Evolutionary conservation across 83 land plant species (phyloP).

Genomic region (Picea mariana): DNA sequence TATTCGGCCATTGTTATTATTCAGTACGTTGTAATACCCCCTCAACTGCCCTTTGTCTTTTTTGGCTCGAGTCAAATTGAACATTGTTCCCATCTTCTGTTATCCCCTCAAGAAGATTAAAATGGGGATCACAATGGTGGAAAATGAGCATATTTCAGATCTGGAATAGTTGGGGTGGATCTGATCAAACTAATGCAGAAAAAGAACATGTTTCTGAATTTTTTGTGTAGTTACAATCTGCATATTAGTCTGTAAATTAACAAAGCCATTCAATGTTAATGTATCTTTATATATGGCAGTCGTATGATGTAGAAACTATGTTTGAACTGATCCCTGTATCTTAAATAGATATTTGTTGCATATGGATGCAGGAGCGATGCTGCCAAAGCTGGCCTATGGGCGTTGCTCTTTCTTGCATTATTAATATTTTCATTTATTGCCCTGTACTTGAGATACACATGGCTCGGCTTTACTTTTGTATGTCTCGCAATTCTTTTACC

Average conservation of each 20-base stretch:
- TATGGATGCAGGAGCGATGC: conserved; percentile 42
- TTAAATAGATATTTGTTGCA: not conserved
- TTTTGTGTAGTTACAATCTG: no score
- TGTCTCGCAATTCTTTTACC: conserved; percentile 34
- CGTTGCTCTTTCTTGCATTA: conserved; percentile 28
- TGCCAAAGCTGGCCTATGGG: conserved; percentile 34
- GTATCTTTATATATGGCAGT: not conserved
- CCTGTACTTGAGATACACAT: conserved; percentile 28
- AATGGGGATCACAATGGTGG: no score
- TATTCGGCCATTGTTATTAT: not conserved
- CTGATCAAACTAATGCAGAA: no score
- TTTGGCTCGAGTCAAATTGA: no score
- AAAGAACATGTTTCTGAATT: no score
- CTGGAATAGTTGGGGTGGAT: no score
- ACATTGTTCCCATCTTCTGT: no score
- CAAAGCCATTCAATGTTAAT: not conserved
- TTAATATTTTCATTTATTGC: conserved; percentile 29
- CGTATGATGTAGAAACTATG: not conserved
- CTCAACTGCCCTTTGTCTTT: not conserved
- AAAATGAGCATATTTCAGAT: no score
- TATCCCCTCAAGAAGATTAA: no score
- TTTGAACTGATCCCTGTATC: not conserved
- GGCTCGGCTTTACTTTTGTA: conserved; percentile 24
- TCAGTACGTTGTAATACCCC: not conserved
- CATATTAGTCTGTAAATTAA: no score